Conservation (phyloP, 176 grass and related monocot species). For the Carex littledalei region DNA sequence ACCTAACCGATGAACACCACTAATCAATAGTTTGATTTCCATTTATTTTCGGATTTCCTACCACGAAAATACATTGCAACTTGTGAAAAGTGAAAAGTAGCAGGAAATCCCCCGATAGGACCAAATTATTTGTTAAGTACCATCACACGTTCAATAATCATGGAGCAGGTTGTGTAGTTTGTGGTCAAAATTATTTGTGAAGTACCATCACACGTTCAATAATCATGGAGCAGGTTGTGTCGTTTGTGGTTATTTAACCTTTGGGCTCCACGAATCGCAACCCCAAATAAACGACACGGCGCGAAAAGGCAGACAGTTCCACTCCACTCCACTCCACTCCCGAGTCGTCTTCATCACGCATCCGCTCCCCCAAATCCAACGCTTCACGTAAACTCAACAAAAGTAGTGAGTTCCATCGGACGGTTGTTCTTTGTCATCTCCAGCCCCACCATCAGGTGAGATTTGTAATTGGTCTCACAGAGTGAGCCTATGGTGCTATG, state of each 20-base stretch:
- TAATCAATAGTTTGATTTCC: too few species aligned
- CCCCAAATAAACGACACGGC: background rate
- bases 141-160: too few species aligned
- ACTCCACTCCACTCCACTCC: background rate
- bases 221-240: background rate
- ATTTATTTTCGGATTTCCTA: too few species aligned
- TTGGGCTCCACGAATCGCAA: constrained; percentile 16
- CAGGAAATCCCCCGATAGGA: too few species aligned
- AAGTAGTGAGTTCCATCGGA: background rate
- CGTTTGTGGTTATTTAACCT: background rate
- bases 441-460: background rate
- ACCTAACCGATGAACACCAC: too few species aligned
- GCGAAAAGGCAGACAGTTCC: background rate
- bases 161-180: too few species aligned
- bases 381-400: background rate
- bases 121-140: too few species aligned
- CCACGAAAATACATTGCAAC: too few species aligned
- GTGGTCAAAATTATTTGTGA: too few species aligned
- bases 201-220: background rate
- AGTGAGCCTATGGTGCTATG: too few species aligned
- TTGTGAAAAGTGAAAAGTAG: too few species aligned
- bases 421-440: background rate
- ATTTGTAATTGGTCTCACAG: constrained; percentile 16
- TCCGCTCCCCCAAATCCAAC: constrained; percentile 10
- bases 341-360: constrained; percentile 7